Evolutionary conservation across 768 basidiomycete species (phyloP).

Genomic region (Lanmaoa rubissima): DNA sequence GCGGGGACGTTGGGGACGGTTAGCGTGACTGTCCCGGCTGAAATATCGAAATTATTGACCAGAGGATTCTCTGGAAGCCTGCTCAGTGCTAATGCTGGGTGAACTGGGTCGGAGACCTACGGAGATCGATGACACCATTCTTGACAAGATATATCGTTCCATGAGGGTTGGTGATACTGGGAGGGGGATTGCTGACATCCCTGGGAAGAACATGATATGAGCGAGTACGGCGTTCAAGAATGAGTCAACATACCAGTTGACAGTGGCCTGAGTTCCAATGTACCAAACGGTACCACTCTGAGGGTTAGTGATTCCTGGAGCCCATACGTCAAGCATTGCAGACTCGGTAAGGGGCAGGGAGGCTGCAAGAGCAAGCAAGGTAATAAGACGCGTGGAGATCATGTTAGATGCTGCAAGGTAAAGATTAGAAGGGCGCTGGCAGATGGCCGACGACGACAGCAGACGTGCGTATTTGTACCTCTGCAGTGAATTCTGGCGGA

Average conservation of each 20-base stretch:
- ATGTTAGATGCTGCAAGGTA: background rate
- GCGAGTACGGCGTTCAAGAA: background rate
- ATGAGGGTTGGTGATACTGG: conserved; percentile 32
- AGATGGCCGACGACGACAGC: background rate
- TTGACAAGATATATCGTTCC: conserved; percentile 31
- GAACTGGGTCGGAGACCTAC: conserved; percentile 19
- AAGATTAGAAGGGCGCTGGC: background rate
- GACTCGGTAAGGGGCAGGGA: conserved; percentile 9
- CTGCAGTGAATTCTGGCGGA: no score
- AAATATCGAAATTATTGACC: conserved; percentile 30
- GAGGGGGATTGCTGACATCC: conserved; percentile 29
- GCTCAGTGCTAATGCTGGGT: conserved; percentile 3
- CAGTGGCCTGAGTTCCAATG: conserved; percentile 11
- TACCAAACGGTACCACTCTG: conserved; percentile 22
- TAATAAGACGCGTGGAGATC: background rate
- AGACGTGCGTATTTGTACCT: conserved; percentile 4
- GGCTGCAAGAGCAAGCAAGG: conserved; percentile 12
- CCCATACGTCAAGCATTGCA: conserved; percentile 22
- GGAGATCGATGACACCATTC: conserved; percentile 17
- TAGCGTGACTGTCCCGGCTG: conserved; percentile 24
- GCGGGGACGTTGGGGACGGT: conserved; percentile 29
- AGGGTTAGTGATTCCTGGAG: conserved; percentile 28
- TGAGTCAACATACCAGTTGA: conserved; percentile 29
- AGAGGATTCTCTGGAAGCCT: conserved; percentile 21
- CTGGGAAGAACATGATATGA: conserved; percentile 17